Evolutionary conservation across 805 yeast genomes (phyloP).

Genomic region (Metschnikowia anglica): DNA sequence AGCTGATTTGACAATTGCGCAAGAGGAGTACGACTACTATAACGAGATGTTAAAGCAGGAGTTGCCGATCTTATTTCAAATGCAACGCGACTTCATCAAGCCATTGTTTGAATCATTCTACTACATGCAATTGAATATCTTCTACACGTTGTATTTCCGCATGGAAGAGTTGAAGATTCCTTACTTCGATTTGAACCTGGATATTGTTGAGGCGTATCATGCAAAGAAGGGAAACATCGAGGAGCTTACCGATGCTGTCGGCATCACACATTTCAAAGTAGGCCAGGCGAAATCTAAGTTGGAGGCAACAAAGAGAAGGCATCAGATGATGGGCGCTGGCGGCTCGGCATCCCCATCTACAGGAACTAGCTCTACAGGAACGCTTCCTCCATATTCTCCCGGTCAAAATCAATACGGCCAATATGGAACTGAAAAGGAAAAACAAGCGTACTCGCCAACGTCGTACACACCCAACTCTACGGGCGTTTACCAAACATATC

Average conservation of each 20-base stretch:
- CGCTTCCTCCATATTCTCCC: constrained; percentile 41
- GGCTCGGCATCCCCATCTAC: constrained; percentile 23
- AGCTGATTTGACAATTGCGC: constrained; percentile 85
- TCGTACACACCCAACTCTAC: constrained; percentile 8
- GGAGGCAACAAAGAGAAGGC: constrained; percentile 78
- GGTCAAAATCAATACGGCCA: constrained; percentile 21
- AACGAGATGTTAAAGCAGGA: constrained; percentile 92
- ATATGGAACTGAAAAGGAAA: constrained; percentile 16
- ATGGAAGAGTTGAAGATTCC: constrained; percentile 98
- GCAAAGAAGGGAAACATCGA: constrained; percentile 88
- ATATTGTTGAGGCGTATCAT: constrained; percentile 75
- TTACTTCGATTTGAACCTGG: constrained; percentile 83
- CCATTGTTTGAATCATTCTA: constrained; percentile 93
- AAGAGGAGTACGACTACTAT: constrained; percentile 93
- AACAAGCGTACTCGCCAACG: constrained; percentile 11
- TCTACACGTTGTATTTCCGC: constrained; percentile 84
- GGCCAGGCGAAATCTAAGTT: constrained; percentile 85
- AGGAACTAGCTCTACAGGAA: constrained; percentile 24
- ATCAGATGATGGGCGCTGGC: constrained; percentile 45
- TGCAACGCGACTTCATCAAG: constrained; percentile 89
- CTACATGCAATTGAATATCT: constrained; percentile 96
- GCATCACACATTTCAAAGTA: constrained; percentile 85
- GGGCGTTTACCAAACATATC: constrained; percentile 16
- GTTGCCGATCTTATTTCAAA: constrained; percentile 79
- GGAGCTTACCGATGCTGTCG: constrained; percentile 83